These are phyloP conservation scores for Penicillium nordicum DNA, from an alignment of 2,329 filamentous ascomycete genomes.

Conservation along the genomic window DNA sequence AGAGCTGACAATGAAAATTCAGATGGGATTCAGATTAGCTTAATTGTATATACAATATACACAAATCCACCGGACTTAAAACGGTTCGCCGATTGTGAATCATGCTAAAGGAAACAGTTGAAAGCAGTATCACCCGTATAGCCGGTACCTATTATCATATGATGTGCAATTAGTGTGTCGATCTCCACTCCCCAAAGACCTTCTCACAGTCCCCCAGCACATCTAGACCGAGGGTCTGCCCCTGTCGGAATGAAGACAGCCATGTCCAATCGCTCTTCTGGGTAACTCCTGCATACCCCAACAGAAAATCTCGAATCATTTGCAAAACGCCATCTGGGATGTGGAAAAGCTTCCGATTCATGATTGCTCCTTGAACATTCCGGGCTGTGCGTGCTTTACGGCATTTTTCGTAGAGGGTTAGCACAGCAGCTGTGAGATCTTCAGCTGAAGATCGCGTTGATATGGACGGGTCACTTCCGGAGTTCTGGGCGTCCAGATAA, in stretches of 20 bases:
- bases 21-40: background rate
- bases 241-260: constrained; percentile 13
- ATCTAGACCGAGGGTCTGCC: constrained; percentile 13
- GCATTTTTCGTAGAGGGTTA: constrained; percentile 13
- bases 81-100: background rate
- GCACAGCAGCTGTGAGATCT: background rate
- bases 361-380: constrained; percentile 17
- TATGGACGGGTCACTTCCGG: constrained; percentile 18
- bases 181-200: constrained; percentile 2
- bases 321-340: constrained; percentile 17
- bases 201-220: constrained; percentile 11
- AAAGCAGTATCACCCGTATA: background rate
- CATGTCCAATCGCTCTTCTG: constrained; percentile 19
- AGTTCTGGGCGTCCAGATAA: constrained; percentile 30
- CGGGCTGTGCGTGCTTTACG: constrained; percentile 17
- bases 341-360: constrained; percentile 17
- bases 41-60: background rate
- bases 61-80: background rate
- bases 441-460: background rate
- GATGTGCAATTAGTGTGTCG: background rate
- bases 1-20: no score
- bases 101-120: background rate
- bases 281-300: constrained; percentile 15
- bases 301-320: constrained; percentile 10
- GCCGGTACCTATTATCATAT: background rate